Percentiles rank a stretch among this genome's conserved stretches.
Evolutionary conservation across 2,329 filamentous ascomycete genomes (phyloP).

Genomic region (Penicillium hesseltinei): DNA sequence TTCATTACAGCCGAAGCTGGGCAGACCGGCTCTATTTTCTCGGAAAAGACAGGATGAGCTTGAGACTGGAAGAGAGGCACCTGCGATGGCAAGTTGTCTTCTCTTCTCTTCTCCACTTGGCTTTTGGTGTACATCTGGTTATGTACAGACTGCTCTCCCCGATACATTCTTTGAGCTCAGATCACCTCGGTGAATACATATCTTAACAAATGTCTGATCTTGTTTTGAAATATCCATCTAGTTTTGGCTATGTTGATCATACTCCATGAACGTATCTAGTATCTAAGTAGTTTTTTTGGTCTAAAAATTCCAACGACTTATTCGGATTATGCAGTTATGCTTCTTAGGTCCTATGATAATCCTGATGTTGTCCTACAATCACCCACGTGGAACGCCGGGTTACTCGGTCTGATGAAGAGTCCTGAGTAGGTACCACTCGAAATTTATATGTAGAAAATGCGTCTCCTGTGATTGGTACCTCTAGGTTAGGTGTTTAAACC

Average conservation of each 20-base stretch:
- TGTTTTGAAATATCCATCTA: neutral
- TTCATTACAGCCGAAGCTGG: neutral
- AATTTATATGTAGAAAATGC: neutral
- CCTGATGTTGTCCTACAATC: neutral
- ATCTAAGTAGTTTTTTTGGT: neutral
- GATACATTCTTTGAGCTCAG: neutral
- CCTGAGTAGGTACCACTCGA: neutral
- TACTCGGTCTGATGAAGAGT: neutral
- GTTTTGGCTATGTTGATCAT: constrained; percentile 9
- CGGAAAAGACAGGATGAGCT: constrained; percentile 1
- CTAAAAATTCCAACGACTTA: neutral
- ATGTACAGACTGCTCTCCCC: constrained; percentile 20
- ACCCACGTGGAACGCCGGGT: neutral
- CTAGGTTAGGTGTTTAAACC: neutral
- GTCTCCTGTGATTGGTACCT: neutral
- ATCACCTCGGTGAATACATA: constrained; percentile 19
- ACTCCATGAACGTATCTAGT: neutral
- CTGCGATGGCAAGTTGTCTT: neutral
- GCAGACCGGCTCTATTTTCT: constrained; percentile 5
- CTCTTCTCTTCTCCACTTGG: constrained; percentile 10
- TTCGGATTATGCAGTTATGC: neutral
- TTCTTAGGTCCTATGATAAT: neutral
- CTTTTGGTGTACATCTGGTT: constrained; percentile 25
- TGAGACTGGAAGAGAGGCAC: constrained; percentile 3
- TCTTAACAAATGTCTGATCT: constrained; percentile 7